Conservation (phyloP, 2,329 filamentous ascomycete genomes). For the Capronia americana region DNA sequence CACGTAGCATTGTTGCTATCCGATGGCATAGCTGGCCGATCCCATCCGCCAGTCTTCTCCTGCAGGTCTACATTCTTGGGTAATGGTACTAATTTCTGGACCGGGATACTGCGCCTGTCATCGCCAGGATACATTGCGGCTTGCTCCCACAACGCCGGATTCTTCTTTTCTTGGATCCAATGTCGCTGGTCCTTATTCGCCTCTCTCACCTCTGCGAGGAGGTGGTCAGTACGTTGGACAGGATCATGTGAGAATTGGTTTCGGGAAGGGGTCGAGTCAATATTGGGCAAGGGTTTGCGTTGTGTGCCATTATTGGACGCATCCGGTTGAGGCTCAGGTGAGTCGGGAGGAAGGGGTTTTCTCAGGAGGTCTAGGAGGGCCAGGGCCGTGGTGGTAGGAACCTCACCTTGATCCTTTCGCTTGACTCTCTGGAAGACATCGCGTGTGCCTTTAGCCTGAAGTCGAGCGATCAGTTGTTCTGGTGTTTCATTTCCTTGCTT, state of each 20-base stretch:
- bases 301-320: not conserved
- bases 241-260: not conserved
- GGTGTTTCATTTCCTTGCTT: constrained; percentile 27
- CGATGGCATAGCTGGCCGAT: not conserved
- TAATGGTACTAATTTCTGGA: not conserved
- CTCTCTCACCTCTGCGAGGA: not conserved
- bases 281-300: not conserved
- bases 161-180: not conserved
- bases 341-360: constrained; percentile 4
- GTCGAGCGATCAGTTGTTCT: constrained; percentile 26
- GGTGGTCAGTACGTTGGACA: not conserved
- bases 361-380: constrained; percentile 20
- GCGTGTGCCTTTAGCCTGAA: constrained; percentile 18
- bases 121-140: not conserved
- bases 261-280: not conserved
- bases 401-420: constrained; percentile 21
- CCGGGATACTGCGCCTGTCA: not conserved
- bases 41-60: not conserved
- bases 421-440: constrained; percentile 18
- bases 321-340: not conserved
- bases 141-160: not conserved
- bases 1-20: not conserved
- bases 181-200: not conserved
- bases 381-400: constrained; percentile 17
- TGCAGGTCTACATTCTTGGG: not conserved